These are phyloP conservation scores for Exutisphaerella laricina DNA, from an alignment of 2,329 filamentous ascomycete species.

Conservation along the genomic window DNA sequence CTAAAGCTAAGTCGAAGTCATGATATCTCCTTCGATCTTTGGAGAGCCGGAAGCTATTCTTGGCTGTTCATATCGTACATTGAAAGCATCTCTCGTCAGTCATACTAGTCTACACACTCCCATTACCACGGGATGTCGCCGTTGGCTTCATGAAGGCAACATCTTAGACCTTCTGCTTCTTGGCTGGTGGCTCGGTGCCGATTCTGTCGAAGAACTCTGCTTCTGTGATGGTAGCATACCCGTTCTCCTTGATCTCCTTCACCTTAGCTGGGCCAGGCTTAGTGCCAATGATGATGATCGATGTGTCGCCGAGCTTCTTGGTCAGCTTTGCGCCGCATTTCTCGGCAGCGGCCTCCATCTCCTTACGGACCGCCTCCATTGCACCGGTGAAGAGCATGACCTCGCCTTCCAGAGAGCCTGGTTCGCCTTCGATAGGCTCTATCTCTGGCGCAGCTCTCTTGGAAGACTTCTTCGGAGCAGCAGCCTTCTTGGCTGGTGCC, in stretches of 20 bases:
- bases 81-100: too few species aligned
- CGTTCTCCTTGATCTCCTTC: slow-evolving; percentile 15
- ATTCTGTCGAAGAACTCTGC: slow-evolving; percentile 14
- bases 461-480: slow-evolving; percentile 4
- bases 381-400: slow-evolving; percentile 12
- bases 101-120: too few species aligned
- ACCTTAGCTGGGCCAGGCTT: slow-evolving; percentile 21
- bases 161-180: slow-evolving; percentile 7
- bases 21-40: neutral
- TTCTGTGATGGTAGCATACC: slow-evolving; percentile 15
- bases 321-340: slow-evolving; percentile 10
- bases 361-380: slow-evolving; percentile 10
- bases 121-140: too few species aligned
- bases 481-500: slow-evolving; percentile 1
- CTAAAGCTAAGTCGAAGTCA: slow-evolving; percentile 1
- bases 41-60: too few species aligned
- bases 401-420: slow-evolving; percentile 6
- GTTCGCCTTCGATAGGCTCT: slow-evolving; percentile 8
- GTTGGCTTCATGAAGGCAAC: too few species aligned
- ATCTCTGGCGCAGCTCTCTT: neutral
- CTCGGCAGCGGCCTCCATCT: slow-evolving; percentile 13
- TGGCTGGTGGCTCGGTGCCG: slow-evolving; percentile 13
- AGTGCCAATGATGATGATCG: slow-evolving; percentile 13
- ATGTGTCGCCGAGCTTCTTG: slow-evolving; percentile 12
- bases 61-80: too few species aligned